Evolutionary conservation across 2,329 filamentous ascomycete genomes (phyloP).

Genomic region (Aspergillus luchuensis): DNA sequence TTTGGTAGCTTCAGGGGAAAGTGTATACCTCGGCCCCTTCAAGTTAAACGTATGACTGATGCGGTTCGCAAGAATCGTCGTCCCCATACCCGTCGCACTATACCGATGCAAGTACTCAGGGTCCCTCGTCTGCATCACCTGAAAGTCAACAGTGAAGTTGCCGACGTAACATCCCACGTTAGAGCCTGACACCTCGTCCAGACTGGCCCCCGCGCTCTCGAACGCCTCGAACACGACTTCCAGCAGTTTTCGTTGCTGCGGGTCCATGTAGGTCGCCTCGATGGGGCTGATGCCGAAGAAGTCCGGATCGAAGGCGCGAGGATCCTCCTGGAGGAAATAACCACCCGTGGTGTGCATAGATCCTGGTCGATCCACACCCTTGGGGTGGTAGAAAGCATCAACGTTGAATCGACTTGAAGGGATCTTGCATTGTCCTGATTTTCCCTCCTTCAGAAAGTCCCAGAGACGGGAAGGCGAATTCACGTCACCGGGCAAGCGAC

Average conservation of each 20-base stretch:
- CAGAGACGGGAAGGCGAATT: too few species aligned
- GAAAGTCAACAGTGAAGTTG: constrained; percentile 23
- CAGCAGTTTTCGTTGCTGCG: constrained; percentile 30
- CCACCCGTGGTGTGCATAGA: background rate
- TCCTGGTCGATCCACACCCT: background rate
- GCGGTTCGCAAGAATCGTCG: constrained; percentile 20
- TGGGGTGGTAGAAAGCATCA: background rate
- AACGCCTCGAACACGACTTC: constrained; percentile 29
- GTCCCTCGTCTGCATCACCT: constrained; percentile 18
- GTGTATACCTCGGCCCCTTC: constrained; percentile 29
- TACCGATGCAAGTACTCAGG: constrained; percentile 10
- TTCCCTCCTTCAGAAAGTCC: too few species aligned
- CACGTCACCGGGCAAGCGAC: too few species aligned
- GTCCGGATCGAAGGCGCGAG: constrained; percentile 22
- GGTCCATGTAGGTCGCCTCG: constrained; percentile 29
- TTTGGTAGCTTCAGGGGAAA: too few species aligned
- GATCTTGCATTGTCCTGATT: background rate
- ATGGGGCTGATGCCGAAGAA: constrained; percentile 23
- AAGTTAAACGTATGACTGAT: constrained; percentile 42
- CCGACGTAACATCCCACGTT: constrained; percentile 21
- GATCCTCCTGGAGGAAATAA: constrained; percentile 9
- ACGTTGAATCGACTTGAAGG: background rate
- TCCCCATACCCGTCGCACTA: constrained; percentile 16
- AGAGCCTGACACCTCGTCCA: constrained; percentile 19
- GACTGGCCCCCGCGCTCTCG: constrained; percentile 22